Evolutionary conservation across 2,329 filamentous ascomycete species (phyloP).

Genomic region (Tolypocladium guangdongense): DNA sequence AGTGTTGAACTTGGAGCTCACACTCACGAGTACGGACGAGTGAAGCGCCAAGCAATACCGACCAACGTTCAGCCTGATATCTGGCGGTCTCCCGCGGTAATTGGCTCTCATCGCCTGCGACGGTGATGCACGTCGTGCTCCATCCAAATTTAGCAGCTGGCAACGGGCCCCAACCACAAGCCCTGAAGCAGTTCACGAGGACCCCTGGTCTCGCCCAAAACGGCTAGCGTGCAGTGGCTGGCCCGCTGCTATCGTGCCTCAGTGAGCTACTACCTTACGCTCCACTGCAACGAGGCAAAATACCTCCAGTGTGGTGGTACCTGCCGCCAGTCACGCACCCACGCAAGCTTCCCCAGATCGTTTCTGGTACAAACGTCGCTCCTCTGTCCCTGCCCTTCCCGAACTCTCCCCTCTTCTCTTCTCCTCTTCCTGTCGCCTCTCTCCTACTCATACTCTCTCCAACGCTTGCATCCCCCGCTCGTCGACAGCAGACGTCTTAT

Average conservation of each 20-base stretch:
- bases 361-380: background rate
- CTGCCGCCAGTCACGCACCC: background rate
- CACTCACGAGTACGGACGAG: background rate
- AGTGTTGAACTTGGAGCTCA: background rate
- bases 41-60: background rate
- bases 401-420: background rate
- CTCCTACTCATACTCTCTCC: background rate
- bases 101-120: background rate
- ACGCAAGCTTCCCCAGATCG: constrained; percentile 1
- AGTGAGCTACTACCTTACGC: background rate
- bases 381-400: constrained; percentile 3
- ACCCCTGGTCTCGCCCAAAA: background rate
- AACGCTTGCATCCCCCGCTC: background rate
- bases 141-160: background rate
- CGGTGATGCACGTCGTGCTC: background rate
- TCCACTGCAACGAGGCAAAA: background rate
- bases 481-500: background rate
- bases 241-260: background rate
- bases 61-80: background rate
- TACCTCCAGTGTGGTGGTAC: background rate
- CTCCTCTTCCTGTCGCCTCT: background rate
- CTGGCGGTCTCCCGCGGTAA: background rate
- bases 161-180: background rate
- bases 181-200: background rate
- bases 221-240: background rate